Conservation (phyloP, 352 stramenopile species). For the Phytophthora boehmeriae region DNA sequence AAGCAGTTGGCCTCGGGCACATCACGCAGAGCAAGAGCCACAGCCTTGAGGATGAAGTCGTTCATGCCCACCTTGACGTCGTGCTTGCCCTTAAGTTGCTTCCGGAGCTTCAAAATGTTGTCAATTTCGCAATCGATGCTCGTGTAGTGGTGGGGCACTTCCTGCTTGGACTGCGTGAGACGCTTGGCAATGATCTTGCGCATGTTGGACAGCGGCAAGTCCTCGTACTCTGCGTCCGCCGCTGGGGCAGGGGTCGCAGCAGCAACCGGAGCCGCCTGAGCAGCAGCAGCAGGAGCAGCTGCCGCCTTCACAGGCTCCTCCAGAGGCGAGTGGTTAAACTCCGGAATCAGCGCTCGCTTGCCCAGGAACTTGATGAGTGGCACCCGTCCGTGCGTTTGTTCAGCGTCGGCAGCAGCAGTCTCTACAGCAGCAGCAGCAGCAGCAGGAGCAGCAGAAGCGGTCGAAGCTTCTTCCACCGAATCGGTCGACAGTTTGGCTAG, state of each 20-base stretch:
- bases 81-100: conserved; percentile 92
- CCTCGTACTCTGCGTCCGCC: conserved; percentile 63
- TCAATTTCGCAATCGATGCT: conserved; percentile 97
- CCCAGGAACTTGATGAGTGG: conserved; percentile 88
- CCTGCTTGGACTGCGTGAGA: conserved; percentile 96
- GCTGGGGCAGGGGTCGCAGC: conserved; percentile 9
- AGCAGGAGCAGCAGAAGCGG: conserved; percentile 13
- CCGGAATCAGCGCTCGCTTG: conserved; percentile 73
- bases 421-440: conserved; percentile 1
- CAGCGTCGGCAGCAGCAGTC: conserved; percentile 3
- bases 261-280: conserved; percentile 18
- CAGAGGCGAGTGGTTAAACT: conserved; percentile 41
- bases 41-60: conserved; percentile 98
- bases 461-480: neutral
- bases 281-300: conserved; percentile 8
- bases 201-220: conserved; percentile 95
- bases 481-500: conserved; percentile 50
- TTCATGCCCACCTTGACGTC: conserved; percentile 99
- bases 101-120: conserved; percentile 89
- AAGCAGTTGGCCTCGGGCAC: conserved; percentile 94
- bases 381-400: conserved; percentile 37
- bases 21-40: conserved; percentile 96
- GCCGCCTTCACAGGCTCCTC: conserved; percentile 26
- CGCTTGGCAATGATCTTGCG: conserved; percentile 99
- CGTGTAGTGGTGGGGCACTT: conserved; percentile 97